A percentile compares a stretch with the other conserved stretches of the same genome.
phyloP scores from a whole-genome alignment of 768 basidiomycete species.

The Russula brevipes region DNA sequence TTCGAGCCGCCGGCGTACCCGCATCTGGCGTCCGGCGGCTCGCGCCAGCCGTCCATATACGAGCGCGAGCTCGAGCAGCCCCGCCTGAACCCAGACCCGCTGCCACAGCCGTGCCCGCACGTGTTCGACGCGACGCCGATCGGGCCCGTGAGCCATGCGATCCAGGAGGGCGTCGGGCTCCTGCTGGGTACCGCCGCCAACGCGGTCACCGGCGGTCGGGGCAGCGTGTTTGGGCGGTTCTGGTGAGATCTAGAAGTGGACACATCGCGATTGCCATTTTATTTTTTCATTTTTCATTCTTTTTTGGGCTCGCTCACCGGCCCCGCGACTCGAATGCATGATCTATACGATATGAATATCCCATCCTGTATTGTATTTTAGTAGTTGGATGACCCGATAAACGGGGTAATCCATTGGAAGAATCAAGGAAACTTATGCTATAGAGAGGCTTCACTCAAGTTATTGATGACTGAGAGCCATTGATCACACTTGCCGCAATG shows the following conservation, averaged over 20 bases:
- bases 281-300: background rate
- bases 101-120: slow-evolving; percentile 75
- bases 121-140: slow-evolving; percentile 72
- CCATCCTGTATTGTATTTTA: background rate
- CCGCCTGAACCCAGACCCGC: slow-evolving; percentile 40
- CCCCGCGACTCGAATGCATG: no score
- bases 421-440: background rate
- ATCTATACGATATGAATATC: background rate
- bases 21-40: slow-evolving; percentile 41
- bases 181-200: slow-evolving; percentile 42
- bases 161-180: slow-evolving; percentile 67
- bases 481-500: no score
- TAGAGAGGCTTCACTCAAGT: no score
- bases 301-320: background rate
- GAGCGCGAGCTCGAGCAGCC: slow-evolving; percentile 64
- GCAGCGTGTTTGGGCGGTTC: slow-evolving; percentile 59
- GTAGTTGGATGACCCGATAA: background rate
- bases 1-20: slow-evolving; percentile 49
- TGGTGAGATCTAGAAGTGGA: slow-evolving; percentile 37
- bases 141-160: slow-evolving; percentile 68
- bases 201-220: slow-evolving; percentile 27
- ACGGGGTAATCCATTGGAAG: background rate
- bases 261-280: no score
- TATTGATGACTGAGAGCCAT: no score
- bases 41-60: slow-evolving; percentile 66